Base-by-base conservation (phyloP, 202 grass and related monocot genomes). In the Alloteropsis angusta region DNA sequence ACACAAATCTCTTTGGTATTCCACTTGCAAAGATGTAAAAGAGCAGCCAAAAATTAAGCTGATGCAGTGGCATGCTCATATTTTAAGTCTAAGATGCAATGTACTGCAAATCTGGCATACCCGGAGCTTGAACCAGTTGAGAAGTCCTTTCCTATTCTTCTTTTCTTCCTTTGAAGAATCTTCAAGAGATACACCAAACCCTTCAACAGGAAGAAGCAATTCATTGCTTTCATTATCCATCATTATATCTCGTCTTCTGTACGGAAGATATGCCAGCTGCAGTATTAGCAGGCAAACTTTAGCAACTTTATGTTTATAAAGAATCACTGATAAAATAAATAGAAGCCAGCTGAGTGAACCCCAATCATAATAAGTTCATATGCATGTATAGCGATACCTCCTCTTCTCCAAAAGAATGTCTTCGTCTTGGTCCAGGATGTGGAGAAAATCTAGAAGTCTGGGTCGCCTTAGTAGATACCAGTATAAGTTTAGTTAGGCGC, bases 341-440 rank as follows among this genome's bases (percentile, higher is more conserved):
- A 12, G 36, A 74, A 53, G 43, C 22, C 68, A 85, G 34, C 47
- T 84, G 45, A 69, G 17, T 77, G 65, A 3, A 16, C 45, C 4
- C 9, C 2, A 53, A 53, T 53, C 21, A 53, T 60, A 56, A 65
- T 80, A 37, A 56, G n/a, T 59, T 53, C 35, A 26, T 77, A 68
- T 66, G 45, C 13, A 81, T 71, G 26, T 49, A 59, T 45, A 72
- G 60, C 1, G 73, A 74, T 23, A 96, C 96, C 96, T 99, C 96
- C 78, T 99, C 96, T 93, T 99, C 96, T 55, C 96, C 96, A 87
- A 99, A 99, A 82, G 96, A 99, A 85, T 99, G 96, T 79, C 96
- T 86, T 63, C 92, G 83, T 76, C 96, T 93, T 74, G 88, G 84
- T 72, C 92, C 92, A 76, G 96, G 82, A 80, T 83, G 86, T 54